A percentile compares a stretch with the other conserved stretches of the same genome.
These are phyloP conservation scores for Alternaria burnsii DNA, from an alignment of 2,329 filamentous ascomycete genomes.

Conservation along the genomic window DNA sequence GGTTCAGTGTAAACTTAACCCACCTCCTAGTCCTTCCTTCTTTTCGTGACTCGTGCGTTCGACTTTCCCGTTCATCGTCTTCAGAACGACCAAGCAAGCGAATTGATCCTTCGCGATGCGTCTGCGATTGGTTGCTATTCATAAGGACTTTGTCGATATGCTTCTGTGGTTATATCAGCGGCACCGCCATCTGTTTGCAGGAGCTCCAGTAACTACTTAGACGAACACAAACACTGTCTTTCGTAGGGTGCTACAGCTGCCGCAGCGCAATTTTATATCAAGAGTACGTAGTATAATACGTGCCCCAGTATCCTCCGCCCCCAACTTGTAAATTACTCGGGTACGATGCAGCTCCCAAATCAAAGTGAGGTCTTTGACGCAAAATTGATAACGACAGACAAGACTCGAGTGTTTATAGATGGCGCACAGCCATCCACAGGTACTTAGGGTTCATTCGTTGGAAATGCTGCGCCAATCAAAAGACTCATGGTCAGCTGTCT, in stretches of 20 bases:
- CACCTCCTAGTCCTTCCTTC: background rate
- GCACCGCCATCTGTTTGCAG: too few species aligned
- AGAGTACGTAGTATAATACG: too few species aligned
- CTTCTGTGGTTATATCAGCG: too few species aligned
- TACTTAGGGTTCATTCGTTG: constrained; percentile 38
- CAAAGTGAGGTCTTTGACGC: background rate
- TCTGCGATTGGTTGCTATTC: too few species aligned
- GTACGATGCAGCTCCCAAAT: background rate
- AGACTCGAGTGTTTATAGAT: background rate
- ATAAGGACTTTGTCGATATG: too few species aligned
- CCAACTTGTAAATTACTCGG: background rate
- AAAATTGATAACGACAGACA: background rate
- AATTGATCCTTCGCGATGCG: background rate
- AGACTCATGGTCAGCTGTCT: constrained; percentile 52
- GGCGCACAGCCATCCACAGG: background rate
- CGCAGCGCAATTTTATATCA: too few species aligned
- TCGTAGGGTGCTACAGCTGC: too few species aligned
- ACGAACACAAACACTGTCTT: too few species aligned
- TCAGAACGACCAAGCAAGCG: background rate
- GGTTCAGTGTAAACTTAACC: background rate
- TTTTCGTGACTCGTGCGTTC: background rate
- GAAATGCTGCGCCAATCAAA: constrained; percentile 48
- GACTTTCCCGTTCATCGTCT: background rate
- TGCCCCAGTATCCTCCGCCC: background rate
- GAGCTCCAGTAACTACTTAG: too few species aligned